Percentiles rank a stretch among this genome's conserved stretches.
These are phyloP conservation scores for Boletus vermiculosoides DNA, from an alignment of 768 basidiomycete genomes.

Conservation along the genomic window DNA sequence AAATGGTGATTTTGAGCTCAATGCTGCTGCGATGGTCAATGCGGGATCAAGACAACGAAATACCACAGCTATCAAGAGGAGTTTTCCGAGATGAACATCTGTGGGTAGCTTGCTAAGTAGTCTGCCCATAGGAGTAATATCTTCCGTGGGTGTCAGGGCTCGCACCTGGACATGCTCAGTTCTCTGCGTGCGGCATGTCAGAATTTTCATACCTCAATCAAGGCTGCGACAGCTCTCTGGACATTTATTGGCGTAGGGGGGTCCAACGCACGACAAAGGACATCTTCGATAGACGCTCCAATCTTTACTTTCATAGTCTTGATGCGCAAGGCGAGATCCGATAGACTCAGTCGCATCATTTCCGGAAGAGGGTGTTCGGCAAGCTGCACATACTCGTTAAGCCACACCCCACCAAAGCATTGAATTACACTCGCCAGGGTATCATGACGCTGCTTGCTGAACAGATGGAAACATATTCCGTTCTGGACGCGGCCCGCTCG, in stretches of 20 bases:
- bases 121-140: constrained; percentile 92
- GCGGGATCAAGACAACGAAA: constrained; percentile 94
- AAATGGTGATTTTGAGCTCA: constrained; percentile 94
- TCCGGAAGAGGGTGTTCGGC: constrained; percentile 90
- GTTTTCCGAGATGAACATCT: constrained; percentile 95
- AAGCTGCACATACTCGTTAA: constrained; percentile 49
- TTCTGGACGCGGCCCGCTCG: constrained; percentile 88
- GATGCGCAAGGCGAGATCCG: constrained; percentile 86
- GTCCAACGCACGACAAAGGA: constrained; percentile 83
- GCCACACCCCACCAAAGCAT: background rate
- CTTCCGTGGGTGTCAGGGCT: constrained; percentile 80
- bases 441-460: constrained; percentile 85
- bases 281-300: constrained; percentile 85
- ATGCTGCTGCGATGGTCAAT: constrained; percentile 90
- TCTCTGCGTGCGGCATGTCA: background rate
- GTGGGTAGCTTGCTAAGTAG: constrained; percentile 89
- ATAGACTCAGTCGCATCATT: constrained; percentile 90
- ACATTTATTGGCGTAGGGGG: constrained; percentile 86
- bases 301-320: constrained; percentile 92
- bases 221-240: constrained; percentile 81
- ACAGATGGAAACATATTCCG: constrained; percentile 93
- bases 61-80: constrained; percentile 78
- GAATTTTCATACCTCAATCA: constrained; percentile 70
- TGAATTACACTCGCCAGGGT: constrained; percentile 50
- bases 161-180: constrained; percentile 53